Evolutionary conservation across 1,284 basidiomycete genomes (phyloP), one percentile per base, ranked within the genome.

Genomic region (Apiotrichum akiyoshidainum): DNA sequence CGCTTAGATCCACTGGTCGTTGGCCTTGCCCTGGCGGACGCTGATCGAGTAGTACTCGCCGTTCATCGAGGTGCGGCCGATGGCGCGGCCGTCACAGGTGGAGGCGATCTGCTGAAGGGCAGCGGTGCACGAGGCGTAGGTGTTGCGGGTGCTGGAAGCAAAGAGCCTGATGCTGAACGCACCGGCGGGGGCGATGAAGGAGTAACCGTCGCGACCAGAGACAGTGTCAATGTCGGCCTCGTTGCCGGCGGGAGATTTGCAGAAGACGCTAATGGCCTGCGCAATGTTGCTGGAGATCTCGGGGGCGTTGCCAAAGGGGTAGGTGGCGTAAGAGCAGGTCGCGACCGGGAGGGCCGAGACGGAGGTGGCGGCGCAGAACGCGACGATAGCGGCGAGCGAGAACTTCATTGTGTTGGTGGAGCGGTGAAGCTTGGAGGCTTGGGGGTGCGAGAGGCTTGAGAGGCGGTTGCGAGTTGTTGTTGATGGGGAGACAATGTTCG

Each of bases 31-130:
- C 12, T 11, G 12, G 46, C n/a, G 14, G 12, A 35, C 35, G 34
- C 35, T 39, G 48, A 50, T 40, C 12, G 48, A 37, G 48, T 39
- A 50, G 48, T 50, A 50, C 33, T 50, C 35, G 35, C 35, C 10
- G 35, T 19, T 19, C 12, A 13, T n/a, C 5, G 17, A 16, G 19
- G 7, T 37, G 34, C 19, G 19, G 35, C 48, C 48, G 48, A 39
- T 26, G 19, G 39, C 14, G 48, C 17, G 9, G 19, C 19, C 12
- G 19, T 12, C 22, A 12, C 48, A 50, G 16, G 7, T 16, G 31
- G 26, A 6, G 5, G 10, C 13, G 31, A 47, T 34, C 19, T 39
- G 2, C 5, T 39, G 5, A 35, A 50, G 11, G n/a, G 37, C 37
- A 11, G 2, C 13, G 10, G 11, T 16, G 48, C 48, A 50, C 11